Percentiles rank a stretch among this genome's conserved stretches.
These are phyloP conservation scores for Spathaspora passalidarum DNA, from an alignment of 805 yeast species.

Conservation along the genomic window DNA sequence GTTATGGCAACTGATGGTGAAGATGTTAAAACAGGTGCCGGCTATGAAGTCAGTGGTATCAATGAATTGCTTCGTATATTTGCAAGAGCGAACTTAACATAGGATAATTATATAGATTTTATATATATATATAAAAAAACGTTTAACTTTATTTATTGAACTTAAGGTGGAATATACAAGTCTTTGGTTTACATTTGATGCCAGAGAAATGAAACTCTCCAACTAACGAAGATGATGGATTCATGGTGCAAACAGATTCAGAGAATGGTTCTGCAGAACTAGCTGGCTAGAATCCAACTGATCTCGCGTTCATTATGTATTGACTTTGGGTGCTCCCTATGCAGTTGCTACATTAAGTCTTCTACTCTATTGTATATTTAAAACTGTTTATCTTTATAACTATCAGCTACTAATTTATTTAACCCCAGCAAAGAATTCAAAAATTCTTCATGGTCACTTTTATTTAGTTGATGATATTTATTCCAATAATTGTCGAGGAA, in stretches of 20 bases:
- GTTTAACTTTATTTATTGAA: neutral
- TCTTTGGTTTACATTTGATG: too few relatives aligned
- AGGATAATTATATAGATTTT: conserved; percentile 8
- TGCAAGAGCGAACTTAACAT: conserved; percentile 3
- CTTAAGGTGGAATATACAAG: neutral
- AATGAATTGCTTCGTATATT: conserved; percentile 64
- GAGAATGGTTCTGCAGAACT: too few relatives aligned
- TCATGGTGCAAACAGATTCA: too few relatives aligned
- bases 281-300: too few relatives aligned
- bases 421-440: conserved; percentile 51
- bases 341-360: neutral
- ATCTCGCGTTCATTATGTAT: too few relatives aligned
- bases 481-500: conserved; percentile 48
- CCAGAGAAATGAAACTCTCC: too few relatives aligned
- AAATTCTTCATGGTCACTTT: conserved; percentile 42
- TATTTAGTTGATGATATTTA: conserved; percentile 41
- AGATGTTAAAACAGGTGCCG: conserved; percentile 54
- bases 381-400: conserved; percentile 47
- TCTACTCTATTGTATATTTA: conserved; percentile 14
- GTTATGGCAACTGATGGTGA: conserved; percentile 34
- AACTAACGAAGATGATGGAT: too few relatives aligned
- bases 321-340: too few relatives aligned
- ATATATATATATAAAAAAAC: neutral
- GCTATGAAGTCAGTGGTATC: conserved; percentile 62
- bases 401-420: conserved; percentile 49